Evolutionary conservation across 306 rosid species (phyloP).

Genomic region (Quercus berberidifolia): DNA sequence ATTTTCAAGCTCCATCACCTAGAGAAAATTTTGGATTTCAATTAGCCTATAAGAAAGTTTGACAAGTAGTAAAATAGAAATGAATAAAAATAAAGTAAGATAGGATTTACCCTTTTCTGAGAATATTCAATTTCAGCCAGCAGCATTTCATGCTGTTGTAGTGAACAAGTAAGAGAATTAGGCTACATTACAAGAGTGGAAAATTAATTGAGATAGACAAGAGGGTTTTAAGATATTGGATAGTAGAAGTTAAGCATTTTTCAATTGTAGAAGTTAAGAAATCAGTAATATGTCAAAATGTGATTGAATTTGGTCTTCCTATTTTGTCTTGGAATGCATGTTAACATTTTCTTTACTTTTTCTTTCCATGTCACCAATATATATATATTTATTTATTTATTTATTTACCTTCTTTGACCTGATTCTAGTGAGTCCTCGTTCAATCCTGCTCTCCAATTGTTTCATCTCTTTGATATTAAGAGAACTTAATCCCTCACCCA

Average conservation of each 20-base stretch:
- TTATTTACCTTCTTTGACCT: conserved; percentile 80
- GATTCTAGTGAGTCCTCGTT: conserved; percentile 81
- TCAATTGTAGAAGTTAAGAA: too few species aligned
- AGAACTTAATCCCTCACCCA: conserved; percentile 85
- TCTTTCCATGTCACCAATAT: too few species aligned
- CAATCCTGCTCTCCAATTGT: conserved; percentile 89
- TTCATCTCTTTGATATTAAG: conserved; percentile 79
- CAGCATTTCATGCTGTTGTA: conserved; percentile 72
- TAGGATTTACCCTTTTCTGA: conserved; percentile 68
- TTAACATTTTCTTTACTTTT: too few species aligned
- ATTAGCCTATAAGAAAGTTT: background rate
- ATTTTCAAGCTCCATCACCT: conserved; percentile 87
- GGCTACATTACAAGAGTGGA: background rate
- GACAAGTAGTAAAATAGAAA: background rate
- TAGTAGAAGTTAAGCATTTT: too few species aligned
- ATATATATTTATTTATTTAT: too few species aligned
- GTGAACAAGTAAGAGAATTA: background rate
- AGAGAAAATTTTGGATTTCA: background rate
- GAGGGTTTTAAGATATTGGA: too few species aligned
- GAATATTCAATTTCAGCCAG: conserved; percentile 77
- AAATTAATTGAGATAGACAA: background rate
- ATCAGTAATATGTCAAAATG: too few species aligned
- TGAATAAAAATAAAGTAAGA: background rate
- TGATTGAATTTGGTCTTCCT: too few species aligned
- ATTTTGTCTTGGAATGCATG: too few species aligned